Evolutionary conservation across 1,284 basidiomycete species (phyloP), one percentile per base, ranked within the genome.

Genomic region (Boletus sp.): DNA sequence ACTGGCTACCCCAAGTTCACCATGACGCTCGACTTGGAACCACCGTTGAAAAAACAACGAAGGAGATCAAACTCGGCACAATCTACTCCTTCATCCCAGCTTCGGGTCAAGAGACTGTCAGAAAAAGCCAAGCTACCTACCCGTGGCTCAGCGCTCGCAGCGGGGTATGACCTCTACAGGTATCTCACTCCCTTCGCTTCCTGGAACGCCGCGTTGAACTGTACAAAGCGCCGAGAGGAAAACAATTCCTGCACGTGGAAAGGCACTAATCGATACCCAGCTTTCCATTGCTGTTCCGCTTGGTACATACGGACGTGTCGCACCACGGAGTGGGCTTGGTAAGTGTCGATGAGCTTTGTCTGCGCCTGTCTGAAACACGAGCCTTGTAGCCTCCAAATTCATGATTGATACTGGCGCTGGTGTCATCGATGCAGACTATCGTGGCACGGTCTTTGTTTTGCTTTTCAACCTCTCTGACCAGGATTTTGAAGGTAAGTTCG

Each of bases 371-470:
- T 59, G n/a, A 50, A 45, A 53, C 24, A 29, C 20, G 39, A 35
- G 13, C 37, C 15, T 52, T 45, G 54, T 65, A 96, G 96, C 96
- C 5, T 90, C 90, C 29, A 99, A 99, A 74, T 95, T 94, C 76
- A 94, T 94, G 82, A 98, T 99, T 61, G 92, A 97, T 72, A 96
- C 93, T 0, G 96, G 96, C 1, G 97, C 96, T 7, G 96, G 96
- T 37, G 96, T 99, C 20, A 86, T 99, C 58, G 97, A 99, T 65
- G 90, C 92, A 13, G 96, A 99, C 73, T 99, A 99, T 74, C 84
- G 97, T 41, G 96, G 97, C 6, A 79, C 88, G 9, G 84, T 99
- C 55, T 95, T 91, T 71, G 93, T 98, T n/a, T 80, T 99, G 29
- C 81, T 99, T 39, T 98, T 96, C 84, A 99, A 99, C 73, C 84